These are phyloP conservation scores for Terana coerulea DNA, from an alignment of 768 basidiomycete genomes.

Conservation along the genomic window DNA sequence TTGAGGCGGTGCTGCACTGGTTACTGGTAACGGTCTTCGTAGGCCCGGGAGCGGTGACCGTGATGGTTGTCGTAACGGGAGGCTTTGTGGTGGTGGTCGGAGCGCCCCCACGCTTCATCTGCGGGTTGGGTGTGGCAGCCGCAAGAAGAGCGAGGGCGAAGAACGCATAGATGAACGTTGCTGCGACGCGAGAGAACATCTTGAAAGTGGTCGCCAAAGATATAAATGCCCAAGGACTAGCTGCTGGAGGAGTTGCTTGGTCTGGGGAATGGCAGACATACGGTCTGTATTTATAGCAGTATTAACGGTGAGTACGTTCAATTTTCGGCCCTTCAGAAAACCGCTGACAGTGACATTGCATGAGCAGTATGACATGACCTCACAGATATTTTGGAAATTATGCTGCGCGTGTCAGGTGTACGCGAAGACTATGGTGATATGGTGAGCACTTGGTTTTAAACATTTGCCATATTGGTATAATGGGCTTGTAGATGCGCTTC, in stretches of 20 bases:
- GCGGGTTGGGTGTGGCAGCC: slow-evolving; percentile 10
- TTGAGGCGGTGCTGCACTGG: slow-evolving; percentile 10
- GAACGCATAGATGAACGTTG: slow-evolving; percentile 6
- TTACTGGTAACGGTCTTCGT: neutral
- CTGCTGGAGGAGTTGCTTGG: neutral
- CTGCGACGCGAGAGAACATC: slow-evolving; percentile 15
- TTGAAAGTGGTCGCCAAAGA: neutral
- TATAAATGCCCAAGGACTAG: neutral
- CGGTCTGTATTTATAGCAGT: neutral
- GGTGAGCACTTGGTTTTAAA: neutral
- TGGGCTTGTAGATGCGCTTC: too few relatives aligned
- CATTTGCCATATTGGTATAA: too few relatives aligned
- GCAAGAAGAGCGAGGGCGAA: slow-evolving; percentile 8
- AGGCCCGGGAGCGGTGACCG: neutral
- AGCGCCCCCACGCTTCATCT: neutral
- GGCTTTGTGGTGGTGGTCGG: neutral
- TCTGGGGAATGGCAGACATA: neutral
- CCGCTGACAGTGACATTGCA: neutral
- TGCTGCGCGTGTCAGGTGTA: neutral
- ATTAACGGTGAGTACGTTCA: too few relatives aligned
- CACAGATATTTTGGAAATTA: neutral
- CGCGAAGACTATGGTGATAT: neutral
- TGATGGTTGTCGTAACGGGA: slow-evolving; percentile 6
- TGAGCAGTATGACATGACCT: neutral
- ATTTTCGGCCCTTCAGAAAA: too few relatives aligned